Percentiles rank a stretch among this genome's conserved stretches.
phyloP scores from a whole-genome alignment of 129 eudicot genomes.

The Sambucus nigra region DNA sequence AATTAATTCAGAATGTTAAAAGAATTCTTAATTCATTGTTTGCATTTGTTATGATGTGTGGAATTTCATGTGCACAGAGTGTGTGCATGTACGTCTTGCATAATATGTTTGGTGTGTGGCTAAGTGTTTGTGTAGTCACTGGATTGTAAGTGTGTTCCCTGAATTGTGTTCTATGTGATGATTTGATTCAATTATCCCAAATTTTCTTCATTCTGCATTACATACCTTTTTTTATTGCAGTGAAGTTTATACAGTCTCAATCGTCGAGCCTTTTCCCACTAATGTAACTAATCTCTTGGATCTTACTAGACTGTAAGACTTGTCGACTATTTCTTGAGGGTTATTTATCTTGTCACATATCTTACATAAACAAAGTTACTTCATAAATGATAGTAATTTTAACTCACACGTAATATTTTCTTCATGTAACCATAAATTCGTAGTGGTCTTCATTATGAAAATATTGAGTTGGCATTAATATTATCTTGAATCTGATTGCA shows the following conservation, averaged over 20 bases:
- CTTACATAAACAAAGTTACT: not conserved
- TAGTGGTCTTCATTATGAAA: not conserved
- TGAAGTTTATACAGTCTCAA: conserved; percentile 95
- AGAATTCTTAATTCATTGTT: too few relatives aligned
- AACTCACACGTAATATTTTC: not conserved
- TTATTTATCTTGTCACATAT: too few relatives aligned
- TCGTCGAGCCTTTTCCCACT: conserved; percentile 95
- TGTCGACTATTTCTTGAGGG: not conserved
- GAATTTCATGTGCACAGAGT: too few relatives aligned
- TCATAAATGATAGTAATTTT: not conserved
- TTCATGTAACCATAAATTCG: too few relatives aligned
- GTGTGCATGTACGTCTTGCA: too few relatives aligned
- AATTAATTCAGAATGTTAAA: too few relatives aligned
- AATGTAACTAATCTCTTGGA: conserved; percentile 94
- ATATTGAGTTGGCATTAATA: not conserved
- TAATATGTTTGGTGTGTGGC: too few relatives aligned
- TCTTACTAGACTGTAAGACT: conserved; percentile 82
- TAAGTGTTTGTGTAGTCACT: too few relatives aligned
- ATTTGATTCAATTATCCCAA: conserved; percentile 1
- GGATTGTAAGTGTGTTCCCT: conserved; percentile 47
- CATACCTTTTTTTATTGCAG: conserved; percentile 23
- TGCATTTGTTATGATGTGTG: too few relatives aligned
- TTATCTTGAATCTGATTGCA: not conserved
- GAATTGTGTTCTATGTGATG: not conserved
- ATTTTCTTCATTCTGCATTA: too few relatives aligned